Evolutionary conservation across 306 rosid genomes (phyloP).

Genomic region (Ceratonia siliqua): DNA sequence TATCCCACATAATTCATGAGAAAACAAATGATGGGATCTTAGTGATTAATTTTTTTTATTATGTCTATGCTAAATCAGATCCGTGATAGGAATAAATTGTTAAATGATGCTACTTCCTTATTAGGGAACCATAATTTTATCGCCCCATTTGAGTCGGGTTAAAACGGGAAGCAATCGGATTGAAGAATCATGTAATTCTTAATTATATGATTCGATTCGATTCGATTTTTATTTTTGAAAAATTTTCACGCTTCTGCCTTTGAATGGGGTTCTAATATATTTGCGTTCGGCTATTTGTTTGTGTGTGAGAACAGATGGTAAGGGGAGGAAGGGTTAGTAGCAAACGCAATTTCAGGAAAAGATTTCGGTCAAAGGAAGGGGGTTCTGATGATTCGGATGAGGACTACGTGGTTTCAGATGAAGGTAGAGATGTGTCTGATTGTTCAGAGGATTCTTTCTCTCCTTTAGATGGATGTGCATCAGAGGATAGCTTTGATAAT

Average conservation of each 20-base stretch:
- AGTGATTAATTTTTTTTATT: not conserved
- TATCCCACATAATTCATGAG: slow-evolving; percentile 29
- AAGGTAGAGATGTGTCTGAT: slow-evolving; percentile 60
- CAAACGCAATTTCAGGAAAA: slow-evolving; percentile 43
- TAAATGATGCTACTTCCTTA: slow-evolving; percentile 33
- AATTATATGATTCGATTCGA: slow-evolving; percentile 18
- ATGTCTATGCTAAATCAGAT: slow-evolving; percentile 47
- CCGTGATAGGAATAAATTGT: slow-evolving; percentile 39
- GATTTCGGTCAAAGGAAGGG: slow-evolving; percentile 50
- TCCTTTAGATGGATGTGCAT: slow-evolving; percentile 59
- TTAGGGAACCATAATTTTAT: slow-evolving; percentile 23
- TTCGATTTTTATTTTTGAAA: slow-evolving; percentile 14
- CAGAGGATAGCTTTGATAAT: slow-evolving; percentile 61
- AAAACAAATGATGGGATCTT: slow-evolving; percentile 37
- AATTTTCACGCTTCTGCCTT: slow-evolving; percentile 17
- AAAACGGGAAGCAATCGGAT: slow-evolving; percentile 20
- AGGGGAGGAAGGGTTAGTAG: slow-evolving; percentile 73
- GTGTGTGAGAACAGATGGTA: slow-evolving; percentile 68
- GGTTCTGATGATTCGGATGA: slow-evolving; percentile 91
- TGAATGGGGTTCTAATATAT: slow-evolving; percentile 39
- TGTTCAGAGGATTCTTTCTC: slow-evolving; percentile 59
- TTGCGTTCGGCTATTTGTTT: slow-evolving; percentile 27
- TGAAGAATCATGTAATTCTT: slow-evolving; percentile 26
- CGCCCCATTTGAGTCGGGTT: slow-evolving; percentile 26
- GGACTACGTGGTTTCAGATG: slow-evolving; percentile 84